Percentiles rank a stretch among this genome's conserved stretches.
phyloP scores from a whole-genome alignment of 164 flowering plant species.

The Malania oleifera region DNA sequence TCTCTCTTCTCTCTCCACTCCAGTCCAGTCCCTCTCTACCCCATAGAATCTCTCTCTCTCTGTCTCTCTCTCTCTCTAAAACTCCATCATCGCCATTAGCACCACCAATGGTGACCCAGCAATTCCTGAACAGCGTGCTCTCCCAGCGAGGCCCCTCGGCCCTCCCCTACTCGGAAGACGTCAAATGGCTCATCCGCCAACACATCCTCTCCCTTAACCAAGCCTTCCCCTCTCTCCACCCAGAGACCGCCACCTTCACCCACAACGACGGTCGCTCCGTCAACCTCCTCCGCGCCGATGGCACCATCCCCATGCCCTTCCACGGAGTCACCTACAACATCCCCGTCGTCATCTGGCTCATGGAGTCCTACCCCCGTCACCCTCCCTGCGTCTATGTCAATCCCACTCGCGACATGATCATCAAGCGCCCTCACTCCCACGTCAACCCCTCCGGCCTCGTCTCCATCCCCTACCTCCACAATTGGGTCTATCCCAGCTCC shows the following conservation, averaged over 20 bases:
- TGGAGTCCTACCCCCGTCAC: slow-evolving; percentile 6
- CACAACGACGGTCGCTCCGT: slow-evolving; percentile 11
- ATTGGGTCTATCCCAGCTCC: slow-evolving; percentile 8
- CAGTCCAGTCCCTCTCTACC: too few species aligned
- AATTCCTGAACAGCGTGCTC: slow-evolving; percentile 2
- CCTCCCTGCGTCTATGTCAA: slow-evolving; percentile 9
- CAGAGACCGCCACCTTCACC: slow-evolving; percentile 7
- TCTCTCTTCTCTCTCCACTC: too few species aligned
- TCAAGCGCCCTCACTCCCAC: slow-evolving; percentile 9
- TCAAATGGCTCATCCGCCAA: slow-evolving; percentile 8
- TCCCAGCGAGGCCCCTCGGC: slow-evolving; percentile 8
- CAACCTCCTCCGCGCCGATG: slow-evolving; percentile 8
- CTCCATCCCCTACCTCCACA: slow-evolving; percentile 2
- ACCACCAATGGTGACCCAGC: slow-evolving; percentile 7
- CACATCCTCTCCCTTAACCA: background rate
- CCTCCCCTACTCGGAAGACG: slow-evolving; percentile 8
- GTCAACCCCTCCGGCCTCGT: slow-evolving; percentile 12
- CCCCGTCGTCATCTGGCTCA: slow-evolving; percentile 12
- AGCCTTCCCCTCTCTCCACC: slow-evolving; percentile 6
- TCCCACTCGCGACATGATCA: slow-evolving; percentile 8
- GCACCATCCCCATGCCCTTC: slow-evolving; percentile 7
- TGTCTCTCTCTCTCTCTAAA: too few species aligned
- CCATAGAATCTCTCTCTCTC: too few species aligned
- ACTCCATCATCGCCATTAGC: too few species aligned
- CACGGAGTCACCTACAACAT: slow-evolving; percentile 10